Evolutionary conservation across 2,329 filamentous ascomycete species (phyloP).

Genomic region (Talaromyces sp.): DNA sequence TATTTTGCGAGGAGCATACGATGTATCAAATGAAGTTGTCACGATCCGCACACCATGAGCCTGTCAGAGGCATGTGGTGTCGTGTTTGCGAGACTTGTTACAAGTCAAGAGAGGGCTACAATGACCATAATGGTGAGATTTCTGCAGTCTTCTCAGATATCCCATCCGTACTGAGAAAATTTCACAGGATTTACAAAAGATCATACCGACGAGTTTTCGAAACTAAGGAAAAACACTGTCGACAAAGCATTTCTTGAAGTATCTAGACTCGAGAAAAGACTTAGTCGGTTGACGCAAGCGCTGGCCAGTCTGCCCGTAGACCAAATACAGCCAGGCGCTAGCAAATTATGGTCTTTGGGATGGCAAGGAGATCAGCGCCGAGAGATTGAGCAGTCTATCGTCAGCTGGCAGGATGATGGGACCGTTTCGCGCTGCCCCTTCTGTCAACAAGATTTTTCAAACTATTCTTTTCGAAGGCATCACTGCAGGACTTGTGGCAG

Average conservation of each 20-base stretch:
- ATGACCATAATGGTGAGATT: constrained; percentile 64
- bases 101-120: constrained; percentile 93
- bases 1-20: constrained; percentile 96
- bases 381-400: constrained; percentile 79
- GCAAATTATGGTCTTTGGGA: constrained; percentile 47
- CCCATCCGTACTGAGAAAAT: not conserved
- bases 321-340: constrained; percentile 47
- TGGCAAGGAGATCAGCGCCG: constrained; percentile 73
- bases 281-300: constrained; percentile 83
- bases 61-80: constrained; percentile 85
- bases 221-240: constrained; percentile 68
- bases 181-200: constrained; percentile 57
- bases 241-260: constrained; percentile 85
- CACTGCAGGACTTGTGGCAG: constrained; percentile 91
- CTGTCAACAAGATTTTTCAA: constrained; percentile 91
- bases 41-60: constrained; percentile 80
- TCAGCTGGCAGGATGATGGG: constrained; percentile 91
- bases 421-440: constrained; percentile 79
- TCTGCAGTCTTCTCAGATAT: not conserved
- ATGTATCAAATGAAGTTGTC: constrained; percentile 99
- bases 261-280: constrained; percentile 80
- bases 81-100: constrained; percentile 98
- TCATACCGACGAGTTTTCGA: constrained; percentile 65
- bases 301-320: constrained; percentile 71
- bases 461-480: constrained; percentile 87